These are phyloP conservation scores for Beauveria australis DNA, from an alignment of 2,329 filamentous ascomycete genomes.

Conservation along the genomic window DNA sequence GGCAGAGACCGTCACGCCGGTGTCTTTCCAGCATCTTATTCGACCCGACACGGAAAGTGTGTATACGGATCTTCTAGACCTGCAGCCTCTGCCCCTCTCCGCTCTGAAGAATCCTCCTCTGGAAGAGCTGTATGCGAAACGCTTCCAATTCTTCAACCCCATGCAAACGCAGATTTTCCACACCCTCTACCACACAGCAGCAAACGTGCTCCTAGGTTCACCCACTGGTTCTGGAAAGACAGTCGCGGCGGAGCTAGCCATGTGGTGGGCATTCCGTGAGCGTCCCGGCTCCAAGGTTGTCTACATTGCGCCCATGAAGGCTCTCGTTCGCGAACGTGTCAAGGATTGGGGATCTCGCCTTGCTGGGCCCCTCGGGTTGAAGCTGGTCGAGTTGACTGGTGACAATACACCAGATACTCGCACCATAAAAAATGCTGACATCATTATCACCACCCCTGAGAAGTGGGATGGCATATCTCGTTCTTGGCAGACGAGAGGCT, in stretches of 20 bases:
- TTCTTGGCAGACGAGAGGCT: slow-evolving; percentile 96
- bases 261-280: slow-evolving; percentile 99
- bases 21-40: slow-evolving; percentile 97
- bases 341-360: slow-evolving; percentile 87
- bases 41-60: slow-evolving; percentile 95
- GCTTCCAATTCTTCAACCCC: slow-evolving; percentile 96
- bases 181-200: slow-evolving; percentile 82
- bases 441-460: slow-evolving; percentile 98
- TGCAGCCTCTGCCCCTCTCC: slow-evolving; percentile 81
- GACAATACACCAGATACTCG: slow-evolving; percentile 97
- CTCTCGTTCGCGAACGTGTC: slow-evolving; percentile 89
- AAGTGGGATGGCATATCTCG: slow-evolving; percentile 99
- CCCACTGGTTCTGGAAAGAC: slow-evolving; percentile 98
- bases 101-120: slow-evolving; percentile 80
- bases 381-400: slow-evolving; percentile 87
- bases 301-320: slow-evolving; percentile 99
- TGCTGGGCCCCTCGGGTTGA: slow-evolving; percentile 73
- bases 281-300: slow-evolving; percentile 94
- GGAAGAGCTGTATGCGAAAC: slow-evolving; percentile 79
- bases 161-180: slow-evolving; percentile 99
- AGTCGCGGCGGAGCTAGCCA: slow-evolving; percentile 87
- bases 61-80: slow-evolving; percentile 85
- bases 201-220: slow-evolving; percentile 89
- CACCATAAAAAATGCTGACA: slow-evolving; percentile 90
- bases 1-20: slow-evolving; percentile 87